These are phyloP conservation scores for Plantago lanceolata DNA, from an alignment of 305 asterid species.

Conservation along the genomic window DNA sequence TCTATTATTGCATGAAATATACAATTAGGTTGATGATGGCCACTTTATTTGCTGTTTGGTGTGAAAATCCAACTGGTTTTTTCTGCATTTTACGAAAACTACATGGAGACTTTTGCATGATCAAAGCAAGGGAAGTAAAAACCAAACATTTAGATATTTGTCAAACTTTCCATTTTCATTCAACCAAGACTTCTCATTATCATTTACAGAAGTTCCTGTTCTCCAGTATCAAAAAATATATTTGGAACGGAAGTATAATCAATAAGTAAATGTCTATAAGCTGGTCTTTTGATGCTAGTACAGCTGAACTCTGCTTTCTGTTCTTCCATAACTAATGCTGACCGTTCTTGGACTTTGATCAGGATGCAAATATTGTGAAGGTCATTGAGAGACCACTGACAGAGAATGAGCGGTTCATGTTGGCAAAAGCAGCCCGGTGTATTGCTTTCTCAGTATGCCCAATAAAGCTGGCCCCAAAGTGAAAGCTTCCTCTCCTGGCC, in stretches of 20 bases:
- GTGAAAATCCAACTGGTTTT: neutral
- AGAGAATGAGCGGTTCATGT: constrained; percentile 87
- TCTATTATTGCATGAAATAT: too few relatives aligned
- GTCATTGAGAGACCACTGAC: constrained; percentile 94
- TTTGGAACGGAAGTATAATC: too few relatives aligned
- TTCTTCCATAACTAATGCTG: neutral
- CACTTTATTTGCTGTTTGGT: neutral
- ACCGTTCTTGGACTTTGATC: constrained; percentile 19
- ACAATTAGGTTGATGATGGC: too few relatives aligned
- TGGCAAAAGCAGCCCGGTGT: constrained; percentile 97
- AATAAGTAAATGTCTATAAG: too few relatives aligned
- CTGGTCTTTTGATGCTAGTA: neutral
- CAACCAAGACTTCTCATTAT: too few relatives aligned
- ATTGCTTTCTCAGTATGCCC: constrained; percentile 83
- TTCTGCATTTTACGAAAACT: neutral
- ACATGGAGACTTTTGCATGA: neutral
- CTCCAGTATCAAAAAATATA: too few relatives aligned
- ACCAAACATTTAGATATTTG: too few relatives aligned
- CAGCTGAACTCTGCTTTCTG: neutral
- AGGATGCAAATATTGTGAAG: constrained; percentile 89
- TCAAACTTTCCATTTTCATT: too few relatives aligned
- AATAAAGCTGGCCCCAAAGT: constrained; percentile 71
- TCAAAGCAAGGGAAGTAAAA: neutral
- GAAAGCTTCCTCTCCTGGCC: constrained; percentile 15
- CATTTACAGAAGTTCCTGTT: too few relatives aligned